Evolutionary conservation across 352 stramenopile species (phyloP), one percentile per base, ranked within the genome.

Genomic region (Pythium brachiatum): DNA sequence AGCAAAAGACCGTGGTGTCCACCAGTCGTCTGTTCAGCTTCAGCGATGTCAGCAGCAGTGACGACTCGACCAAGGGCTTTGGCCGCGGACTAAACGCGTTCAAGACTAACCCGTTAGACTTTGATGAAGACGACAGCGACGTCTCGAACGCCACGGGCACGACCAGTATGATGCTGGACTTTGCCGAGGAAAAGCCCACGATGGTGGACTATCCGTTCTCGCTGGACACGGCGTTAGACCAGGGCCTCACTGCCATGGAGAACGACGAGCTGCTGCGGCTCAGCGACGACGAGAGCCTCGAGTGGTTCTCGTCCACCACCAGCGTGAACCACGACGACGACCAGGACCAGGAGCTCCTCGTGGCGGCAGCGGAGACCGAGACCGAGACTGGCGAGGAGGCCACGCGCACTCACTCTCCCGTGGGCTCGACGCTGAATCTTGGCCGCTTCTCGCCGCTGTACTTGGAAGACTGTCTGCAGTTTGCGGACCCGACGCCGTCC

Each of bases 261-360:
- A 87, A 86, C 60, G 81, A 94, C 48, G 84, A 94, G 39, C 61
- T 92, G 46, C 64, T 94, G 36, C 81, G 90, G 64, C 75, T 92
- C 9, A 91, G 81, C 6, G 83, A 92, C 64, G 83, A 94, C 55
- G 83, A 92, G 50, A 73, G 61, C 38, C 72, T 92, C 29, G 85
- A 92, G 57, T 94, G 85, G 85, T 94, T 94, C 64, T 89, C 83
- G 26, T 74, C 76, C 27, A 73, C 76, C 2, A 66, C 65, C 29
- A 64, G 55, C 34, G 74, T 72, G 21, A 57, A 41, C 25, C 15
- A 70, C 11, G 39, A 71, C 21, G 71, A 76, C 6, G 62, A 72
- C 34, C n/a, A n/a, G n/a, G n/a, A n/a, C n/a, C n/a, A n/a, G n/a
- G n/a, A n/a, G n/a, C n/a, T n/a, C n/a, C 52, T 76, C n/a, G 39